phyloP scores from a whole-genome alignment of 192 early-diverging fungal genomes.

The Coemansia sp. region DNA sequence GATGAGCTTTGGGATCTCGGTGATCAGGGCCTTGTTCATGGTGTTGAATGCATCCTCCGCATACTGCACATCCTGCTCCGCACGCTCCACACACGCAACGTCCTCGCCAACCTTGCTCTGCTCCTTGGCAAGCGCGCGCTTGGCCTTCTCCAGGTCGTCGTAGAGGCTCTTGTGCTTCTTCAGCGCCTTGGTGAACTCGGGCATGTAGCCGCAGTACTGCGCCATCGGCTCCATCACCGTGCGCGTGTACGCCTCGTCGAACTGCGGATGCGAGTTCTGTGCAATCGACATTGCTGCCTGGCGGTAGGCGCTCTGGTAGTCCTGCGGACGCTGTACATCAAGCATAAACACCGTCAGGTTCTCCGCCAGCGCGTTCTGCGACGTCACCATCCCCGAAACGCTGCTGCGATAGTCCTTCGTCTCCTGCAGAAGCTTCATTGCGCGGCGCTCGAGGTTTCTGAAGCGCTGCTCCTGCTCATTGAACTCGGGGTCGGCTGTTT shows the following conservation, averaged over 20 bases:
- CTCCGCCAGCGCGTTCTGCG: constrained; percentile 83
- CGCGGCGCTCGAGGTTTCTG: constrained; percentile 78
- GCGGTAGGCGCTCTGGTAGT: constrained; percentile 79
- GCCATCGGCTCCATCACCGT: constrained; percentile 92
- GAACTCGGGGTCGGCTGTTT: constrained; percentile 66
- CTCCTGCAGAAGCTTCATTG: constrained; percentile 83
- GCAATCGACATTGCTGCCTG: constrained; percentile 79
- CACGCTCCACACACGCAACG: constrained; percentile 58
- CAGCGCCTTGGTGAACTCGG: constrained; percentile 91
- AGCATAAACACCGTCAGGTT: constrained; percentile 84
- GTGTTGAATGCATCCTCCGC: constrained; percentile 77
- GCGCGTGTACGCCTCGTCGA: constrained; percentile 81
- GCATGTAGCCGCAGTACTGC: constrained; percentile 81
- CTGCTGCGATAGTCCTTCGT: constrained; percentile 91
- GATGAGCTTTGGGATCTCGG: constrained; percentile 89
- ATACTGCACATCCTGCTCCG: constrained; percentile 77
- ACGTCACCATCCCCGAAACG: constrained; percentile 77
- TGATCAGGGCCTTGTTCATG: constrained; percentile 77
- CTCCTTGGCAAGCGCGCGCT: constrained; percentile 73
- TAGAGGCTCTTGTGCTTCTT: constrained; percentile 85
- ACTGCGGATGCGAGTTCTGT: constrained; percentile 71
- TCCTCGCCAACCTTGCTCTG: constrained; percentile 82
- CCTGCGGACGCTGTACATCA: constrained; percentile 76
- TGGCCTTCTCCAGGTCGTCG: constrained; percentile 84
- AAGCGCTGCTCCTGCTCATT: constrained; percentile 81